phyloP scores from a whole-genome alignment of 148 eudicot genomes.

The Polygonum maritimum region DNA sequence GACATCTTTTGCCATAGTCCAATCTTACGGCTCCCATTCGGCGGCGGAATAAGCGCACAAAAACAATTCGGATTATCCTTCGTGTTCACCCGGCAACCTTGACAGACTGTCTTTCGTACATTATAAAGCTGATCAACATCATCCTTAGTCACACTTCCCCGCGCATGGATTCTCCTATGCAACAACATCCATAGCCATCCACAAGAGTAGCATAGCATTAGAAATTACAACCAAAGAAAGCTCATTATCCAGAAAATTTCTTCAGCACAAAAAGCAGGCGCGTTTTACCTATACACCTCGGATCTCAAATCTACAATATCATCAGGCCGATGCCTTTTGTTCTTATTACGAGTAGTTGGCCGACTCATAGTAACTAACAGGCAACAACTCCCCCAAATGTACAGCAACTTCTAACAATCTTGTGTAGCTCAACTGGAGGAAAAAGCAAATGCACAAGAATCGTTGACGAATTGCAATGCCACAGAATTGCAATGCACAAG shows the following conservation, averaged over 20 bases:
- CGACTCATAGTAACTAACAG: conserved; percentile 38
- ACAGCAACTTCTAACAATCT: not conserved
- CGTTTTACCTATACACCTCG: conserved; percentile 48
- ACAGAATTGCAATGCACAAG: not conserved
- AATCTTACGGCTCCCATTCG: conserved; percentile 73
- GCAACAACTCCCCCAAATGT: conserved; percentile 9
- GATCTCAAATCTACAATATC: conserved; percentile 47
- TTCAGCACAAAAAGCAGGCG: not conserved
- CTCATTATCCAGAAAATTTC: not conserved
- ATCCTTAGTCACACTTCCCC: conserved; percentile 46
- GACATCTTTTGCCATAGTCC: conserved; percentile 94
- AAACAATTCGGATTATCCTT: conserved; percentile 97
- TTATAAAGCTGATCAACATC: conserved; percentile 74
- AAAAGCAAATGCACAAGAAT: not conserved
- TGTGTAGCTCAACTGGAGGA: conserved; percentile 1
- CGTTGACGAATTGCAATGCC: not conserved
- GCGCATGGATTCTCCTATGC: conserved; percentile 59
- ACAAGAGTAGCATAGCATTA: not conserved
- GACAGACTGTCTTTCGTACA: conserved; percentile 65
- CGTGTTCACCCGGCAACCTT: conserved; percentile 87
- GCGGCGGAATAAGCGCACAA: conserved; percentile 76
- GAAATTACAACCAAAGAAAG: not conserved
- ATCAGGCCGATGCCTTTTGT: conserved; percentile 60
- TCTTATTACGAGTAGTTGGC: conserved; percentile 69
- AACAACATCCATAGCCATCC: not conserved